Base-by-base conservation (phyloP, 192 early-diverging fungal species). In the Obelidium mucronatum region DNA sequence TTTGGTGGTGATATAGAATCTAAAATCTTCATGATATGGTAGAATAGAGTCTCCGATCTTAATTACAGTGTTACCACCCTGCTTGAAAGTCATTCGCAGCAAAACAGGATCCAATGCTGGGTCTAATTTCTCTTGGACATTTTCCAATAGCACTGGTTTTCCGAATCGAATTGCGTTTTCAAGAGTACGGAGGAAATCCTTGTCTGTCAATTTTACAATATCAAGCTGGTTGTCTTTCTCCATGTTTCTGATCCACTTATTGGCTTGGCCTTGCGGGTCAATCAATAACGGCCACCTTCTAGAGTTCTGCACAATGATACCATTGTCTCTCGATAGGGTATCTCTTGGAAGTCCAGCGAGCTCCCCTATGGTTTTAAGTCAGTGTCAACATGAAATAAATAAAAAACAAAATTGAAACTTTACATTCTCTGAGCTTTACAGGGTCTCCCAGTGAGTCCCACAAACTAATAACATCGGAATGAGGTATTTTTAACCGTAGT, bases 171-270 rank as follows among this genome's bases (percentile, higher is more conserved):
- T 89, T 6, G 84, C 87, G 67, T 89, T 89, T 80, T 89, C 88
- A 34, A 89, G 58, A 26, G 86, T 89, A 26, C 88, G 82, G 11
- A 89, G 63, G 42, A 89, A 89, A 58, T 89, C 88, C 40, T 80
- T 73, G 80, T 90, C 89, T 36, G 86, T 89, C 22, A 90, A 65
- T 67, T 90, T 90, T 2, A 90, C 83, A 51, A 90, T 86, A 40
- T 90, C 86, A 44, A 90, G 74, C 24, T 78, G 74, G 58, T 84
- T 86, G 58, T 88, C 84, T 56, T 90, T 90, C 62, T 90, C 89
- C 88, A 90, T 86, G 67, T 90, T 90, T 28, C 86, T 67, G 64
- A 90, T 90, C 89, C 89, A 89, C 52, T 88, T 89, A 74, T 90
- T 90, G 4, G 87, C 89, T 75, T 90, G 89, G 2, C 89, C 89